Conservation (phyloP, 2,329 filamentous ascomycete genomes). For the Rhynchosporium graminicola region DNA sequence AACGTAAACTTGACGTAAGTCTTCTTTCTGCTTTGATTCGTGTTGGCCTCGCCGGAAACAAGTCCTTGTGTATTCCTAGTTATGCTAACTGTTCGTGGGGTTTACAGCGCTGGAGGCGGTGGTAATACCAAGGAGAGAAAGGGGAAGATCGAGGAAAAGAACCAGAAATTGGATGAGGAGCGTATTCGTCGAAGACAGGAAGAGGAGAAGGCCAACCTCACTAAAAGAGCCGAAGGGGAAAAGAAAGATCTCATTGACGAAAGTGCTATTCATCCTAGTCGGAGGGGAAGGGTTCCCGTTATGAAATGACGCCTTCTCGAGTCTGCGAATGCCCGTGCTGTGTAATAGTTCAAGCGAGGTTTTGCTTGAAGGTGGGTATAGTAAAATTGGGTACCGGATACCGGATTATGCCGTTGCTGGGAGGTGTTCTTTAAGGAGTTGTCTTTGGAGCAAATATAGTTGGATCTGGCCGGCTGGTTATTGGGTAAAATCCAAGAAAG, state of each 20-base stretch:
- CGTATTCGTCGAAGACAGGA: constrained; percentile 35
- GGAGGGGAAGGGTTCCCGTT: constrained; percentile 32
- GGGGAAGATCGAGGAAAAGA: constrained; percentile 82
- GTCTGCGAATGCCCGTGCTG: too few relatives aligned
- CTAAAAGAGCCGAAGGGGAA: constrained; percentile 21
- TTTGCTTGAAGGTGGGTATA: too few relatives aligned
- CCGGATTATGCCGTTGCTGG: too few relatives aligned
- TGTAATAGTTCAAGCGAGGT: too few relatives aligned
- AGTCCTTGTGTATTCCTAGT: background rate
- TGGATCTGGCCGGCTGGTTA: too few relatives aligned
- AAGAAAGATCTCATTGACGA: constrained; percentile 29
- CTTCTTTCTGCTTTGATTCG: constrained; percentile 12
- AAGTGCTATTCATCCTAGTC: constrained; percentile 37
- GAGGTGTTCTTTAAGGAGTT: too few relatives aligned
- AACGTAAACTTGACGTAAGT: constrained; percentile 89
- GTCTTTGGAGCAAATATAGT: too few relatives aligned
- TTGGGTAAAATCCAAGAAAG: too few relatives aligned
- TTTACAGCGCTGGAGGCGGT: constrained; percentile 74
- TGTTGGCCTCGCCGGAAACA: background rate
- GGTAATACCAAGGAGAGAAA: constrained; percentile 72
- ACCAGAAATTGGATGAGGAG: constrained; percentile 74
- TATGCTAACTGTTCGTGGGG: constrained; percentile 22
- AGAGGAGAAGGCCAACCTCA: constrained; percentile 34
- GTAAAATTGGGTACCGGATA: too few relatives aligned
- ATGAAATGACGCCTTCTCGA: background rate